Conservation (phyloP, 1,139 yeast species). For the Zygosaccharomyces sapae region DNA sequence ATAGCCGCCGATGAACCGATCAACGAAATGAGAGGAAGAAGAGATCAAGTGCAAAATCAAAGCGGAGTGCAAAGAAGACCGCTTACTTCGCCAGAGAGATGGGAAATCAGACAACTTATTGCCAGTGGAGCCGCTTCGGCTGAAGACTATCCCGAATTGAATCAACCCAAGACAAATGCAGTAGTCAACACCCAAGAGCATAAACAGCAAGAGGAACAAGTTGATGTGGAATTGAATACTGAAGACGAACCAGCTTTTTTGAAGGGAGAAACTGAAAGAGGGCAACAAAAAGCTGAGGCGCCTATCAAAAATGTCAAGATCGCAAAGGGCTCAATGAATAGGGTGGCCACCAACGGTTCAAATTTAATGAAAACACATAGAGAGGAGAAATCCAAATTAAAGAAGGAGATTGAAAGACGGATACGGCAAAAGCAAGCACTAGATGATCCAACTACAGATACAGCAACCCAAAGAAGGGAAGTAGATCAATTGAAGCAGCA, state of each 20-base stretch:
- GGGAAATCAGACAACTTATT: slow-evolving; percentile 82
- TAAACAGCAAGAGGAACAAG: slow-evolving; percentile 48
- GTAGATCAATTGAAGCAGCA: slow-evolving; percentile 28
- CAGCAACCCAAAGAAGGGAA: slow-evolving; percentile 13
- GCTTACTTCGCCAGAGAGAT: slow-evolving; percentile 78
- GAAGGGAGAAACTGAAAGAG: slow-evolving; percentile 44
- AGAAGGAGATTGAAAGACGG: slow-evolving; percentile 43
- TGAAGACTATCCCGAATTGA: slow-evolving; percentile 67
- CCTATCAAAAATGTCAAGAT: slow-evolving; percentile 52
- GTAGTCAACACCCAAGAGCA: slow-evolving; percentile 30
- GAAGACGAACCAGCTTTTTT: slow-evolving; percentile 68
- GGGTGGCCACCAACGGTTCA: slow-evolving; percentile 79
- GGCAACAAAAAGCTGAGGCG: slow-evolving; percentile 47
- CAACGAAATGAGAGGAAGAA: slow-evolving; percentile 32
- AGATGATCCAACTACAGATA: slow-evolving; percentile 44
- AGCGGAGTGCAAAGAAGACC: slow-evolving; percentile 39
- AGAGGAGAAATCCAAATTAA: slow-evolving; percentile 52
- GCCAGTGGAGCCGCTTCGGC: slow-evolving; percentile 73
- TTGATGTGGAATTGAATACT: slow-evolving; percentile 68
- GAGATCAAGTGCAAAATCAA: slow-evolving; percentile 14
- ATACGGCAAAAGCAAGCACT: slow-evolving; percentile 29
- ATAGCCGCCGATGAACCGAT: slow-evolving; percentile 12
- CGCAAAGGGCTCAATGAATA: slow-evolving; percentile 73
- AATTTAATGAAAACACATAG: slow-evolving; percentile 60
- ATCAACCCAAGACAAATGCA: slow-evolving; percentile 34